Evolutionary conservation across 192 early-diverging fungal genomes (phyloP), one percentile per base, ranked within the genome.

Genomic region (Rhizoclosmatium globosum): DNA sequence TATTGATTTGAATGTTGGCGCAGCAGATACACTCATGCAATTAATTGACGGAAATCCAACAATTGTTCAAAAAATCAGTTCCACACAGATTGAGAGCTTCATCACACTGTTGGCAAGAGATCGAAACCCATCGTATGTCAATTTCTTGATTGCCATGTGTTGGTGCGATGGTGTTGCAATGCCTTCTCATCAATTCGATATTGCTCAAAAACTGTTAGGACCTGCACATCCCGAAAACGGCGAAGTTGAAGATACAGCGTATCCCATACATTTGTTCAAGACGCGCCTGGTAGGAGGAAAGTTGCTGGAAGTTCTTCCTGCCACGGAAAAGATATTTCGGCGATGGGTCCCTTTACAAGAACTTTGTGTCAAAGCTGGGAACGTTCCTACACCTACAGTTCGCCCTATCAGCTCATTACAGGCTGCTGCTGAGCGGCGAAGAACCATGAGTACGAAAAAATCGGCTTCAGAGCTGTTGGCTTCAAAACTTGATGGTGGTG

Each of bases 21-120:
- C 82, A 6, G 82, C 82, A 23, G 82, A 84, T 31, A 71, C 82
- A 2, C 46, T 84, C 13, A 84, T 84, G 82, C 82, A 84, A 59
- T 64, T 84, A 7, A 73, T 84, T 57, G 64, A 53, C 41, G 80
- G 81, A 45, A 84, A 84, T 50, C 57, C 64, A 15, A 6, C 59
- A 13, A 82, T 84, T 57, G 80, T 82, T 3, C 79, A 77, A 50
- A 68, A 45, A 53, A 79, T 84, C 46, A 64, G 17, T 11, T 17
- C 70, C 38, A 23, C 44, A 2, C 81, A 84, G 58, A 82, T 84
- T 41, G 61, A 58, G 38, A 64, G 68, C 21, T 84, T 84, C 50
- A 65, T 84, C 17, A 43, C 4, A 6, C 59, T 84, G n/a, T 44
- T 84, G 2, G 71, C 47, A 19, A 23, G 61, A 45, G 80, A 84